Base-by-base conservation (phyloP, 768 basidiomycete species). In the Lentinula detonsa region DNA sequence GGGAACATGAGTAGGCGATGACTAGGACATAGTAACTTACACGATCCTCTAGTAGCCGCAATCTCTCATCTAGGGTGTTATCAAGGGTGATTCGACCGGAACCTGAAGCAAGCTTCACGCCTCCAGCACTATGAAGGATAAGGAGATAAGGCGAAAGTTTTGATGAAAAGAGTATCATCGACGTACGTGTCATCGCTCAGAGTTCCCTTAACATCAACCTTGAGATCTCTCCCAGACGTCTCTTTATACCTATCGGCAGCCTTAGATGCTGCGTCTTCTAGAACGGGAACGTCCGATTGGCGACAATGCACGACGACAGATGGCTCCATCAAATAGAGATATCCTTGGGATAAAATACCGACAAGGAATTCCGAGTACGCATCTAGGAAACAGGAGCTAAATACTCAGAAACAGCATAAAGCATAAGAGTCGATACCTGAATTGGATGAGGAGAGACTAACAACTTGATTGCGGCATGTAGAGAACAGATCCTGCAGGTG, bases 21-120 rank as follows among this genome's bases (percentile, higher is more conserved):
- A 45, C 0, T 21, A 43, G 28, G 13, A 56, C 8, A n/a, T 9
- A 54, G 9, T 6, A n/a, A 74, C 86, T 64, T 64, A 93, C 94
- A 75, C 90, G 82, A 70, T 97, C 93, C 75, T 98, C 95, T 43
- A 99, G 76, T 65, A 98, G 73, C 65, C 87, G 81, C 69, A 99
- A 74, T 51, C 96, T 83, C 73, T 98, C 95, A 66, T 96, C 95
- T 55, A 99, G 78, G 2, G 95, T 95, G 70, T 99, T 98, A 74
- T 98, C 91, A 23, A 99, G 81, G 21, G 85, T 89, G 72, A 98
- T 98, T 56, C 93, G 85, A 37, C 82, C 80, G 9, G 81, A 81
- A 21, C 88, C 88, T 57, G 83, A 90, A 13, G 82, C 69, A 16
- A 98, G 82, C 67, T 87, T 86, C 51, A 97, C 76, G 13, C 96